A percentile compares a stretch with the other conserved stretches of the same genome.
Conservation (phyloP, 192 early-diverging fungal genomes). For the Physocladia obscura region DNA sequence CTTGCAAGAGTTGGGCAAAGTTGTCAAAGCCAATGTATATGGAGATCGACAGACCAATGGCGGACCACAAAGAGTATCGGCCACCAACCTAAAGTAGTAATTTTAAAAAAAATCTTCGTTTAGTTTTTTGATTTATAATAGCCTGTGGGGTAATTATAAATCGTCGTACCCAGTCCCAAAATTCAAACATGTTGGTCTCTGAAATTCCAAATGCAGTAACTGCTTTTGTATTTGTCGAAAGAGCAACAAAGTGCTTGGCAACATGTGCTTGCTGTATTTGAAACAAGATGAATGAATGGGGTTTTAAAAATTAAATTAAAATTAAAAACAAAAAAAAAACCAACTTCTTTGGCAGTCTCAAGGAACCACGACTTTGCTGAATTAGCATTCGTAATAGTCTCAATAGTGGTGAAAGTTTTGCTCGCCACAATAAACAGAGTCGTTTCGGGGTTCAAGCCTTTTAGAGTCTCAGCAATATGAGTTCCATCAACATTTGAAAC, state of each 20-base stretch:
- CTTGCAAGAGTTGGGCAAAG: slow-evolving; percentile 85
- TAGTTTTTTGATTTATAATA: too few relatives aligned
- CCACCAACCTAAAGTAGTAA: slow-evolving; percentile 73
- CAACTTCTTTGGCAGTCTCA: slow-evolving; percentile 76
- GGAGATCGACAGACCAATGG: slow-evolving; percentile 95
- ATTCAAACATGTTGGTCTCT: slow-evolving; percentile 97
- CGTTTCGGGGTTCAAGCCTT: slow-evolving; percentile 81
- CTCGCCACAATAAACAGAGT: slow-evolving; percentile 93
- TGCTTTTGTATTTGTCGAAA: slow-evolving; percentile 89
- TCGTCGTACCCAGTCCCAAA: slow-evolving; percentile 97
- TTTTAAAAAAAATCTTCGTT: too few relatives aligned
- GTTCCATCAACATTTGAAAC: slow-evolving; percentile 98
- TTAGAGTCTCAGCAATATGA: slow-evolving; percentile 90
- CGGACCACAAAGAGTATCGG: slow-evolving; percentile 98
- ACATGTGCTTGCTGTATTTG: too few relatives aligned
- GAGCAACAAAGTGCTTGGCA: slow-evolving; percentile 98
- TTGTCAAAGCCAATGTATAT: slow-evolving; percentile 94
- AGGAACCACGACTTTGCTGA: slow-evolving; percentile 95
- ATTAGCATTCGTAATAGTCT: slow-evolving; percentile 95
- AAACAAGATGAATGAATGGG: too few relatives aligned
- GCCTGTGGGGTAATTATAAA: too few relatives aligned
- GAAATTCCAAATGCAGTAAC: slow-evolving; percentile 92
- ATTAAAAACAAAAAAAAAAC: too few relatives aligned
- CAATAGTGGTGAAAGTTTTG: slow-evolving; percentile 99
- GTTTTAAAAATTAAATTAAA: too few relatives aligned